Evolutionary conservation across 73 alveolate genomes (phyloP).

Genomic region (Paramecium caudatum): DNA sequence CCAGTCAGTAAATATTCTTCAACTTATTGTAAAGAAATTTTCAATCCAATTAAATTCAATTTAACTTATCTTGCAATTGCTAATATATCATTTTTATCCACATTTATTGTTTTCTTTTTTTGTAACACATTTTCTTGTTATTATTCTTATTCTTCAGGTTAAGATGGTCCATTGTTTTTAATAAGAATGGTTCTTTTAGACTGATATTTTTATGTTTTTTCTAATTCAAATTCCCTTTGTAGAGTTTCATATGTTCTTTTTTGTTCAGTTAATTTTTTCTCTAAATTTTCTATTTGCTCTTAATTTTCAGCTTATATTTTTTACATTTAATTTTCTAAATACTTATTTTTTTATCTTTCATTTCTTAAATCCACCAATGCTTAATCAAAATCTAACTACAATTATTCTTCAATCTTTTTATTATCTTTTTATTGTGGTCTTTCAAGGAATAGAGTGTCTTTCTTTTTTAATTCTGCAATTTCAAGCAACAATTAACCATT

Average conservation of each 20-base stretch:
- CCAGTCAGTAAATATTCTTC: slow-evolving; percentile 26
- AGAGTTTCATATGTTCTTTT: background rate
- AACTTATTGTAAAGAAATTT: slow-evolving; percentile 9
- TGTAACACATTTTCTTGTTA: background rate
- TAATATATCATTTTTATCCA: background rate
- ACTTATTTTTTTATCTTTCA: background rate
- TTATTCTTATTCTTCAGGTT: background rate
- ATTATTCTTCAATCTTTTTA: background rate
- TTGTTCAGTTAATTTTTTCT: background rate
- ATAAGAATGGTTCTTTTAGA: background rate
- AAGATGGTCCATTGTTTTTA: background rate
- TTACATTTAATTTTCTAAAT: slow-evolving; percentile 1
- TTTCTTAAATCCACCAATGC: slow-evolving; percentile 14
- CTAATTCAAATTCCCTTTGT: background rate
- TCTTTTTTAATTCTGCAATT: background rate
- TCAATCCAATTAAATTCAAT: slow-evolving; percentile 10
- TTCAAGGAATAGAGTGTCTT: background rate
- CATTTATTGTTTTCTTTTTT: slow-evolving; percentile 6
- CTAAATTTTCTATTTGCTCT: background rate
- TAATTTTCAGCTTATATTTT: background rate
- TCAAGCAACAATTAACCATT: slow-evolving; percentile 7
- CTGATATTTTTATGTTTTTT: background rate
- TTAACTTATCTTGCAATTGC: slow-evolving; percentile 24
- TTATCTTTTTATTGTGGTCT: background rate
- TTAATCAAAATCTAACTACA: background rate